phyloP scores from a whole-genome alignment of 2,329 filamentous ascomycete genomes.

The Colletotrichum sp. region DNA sequence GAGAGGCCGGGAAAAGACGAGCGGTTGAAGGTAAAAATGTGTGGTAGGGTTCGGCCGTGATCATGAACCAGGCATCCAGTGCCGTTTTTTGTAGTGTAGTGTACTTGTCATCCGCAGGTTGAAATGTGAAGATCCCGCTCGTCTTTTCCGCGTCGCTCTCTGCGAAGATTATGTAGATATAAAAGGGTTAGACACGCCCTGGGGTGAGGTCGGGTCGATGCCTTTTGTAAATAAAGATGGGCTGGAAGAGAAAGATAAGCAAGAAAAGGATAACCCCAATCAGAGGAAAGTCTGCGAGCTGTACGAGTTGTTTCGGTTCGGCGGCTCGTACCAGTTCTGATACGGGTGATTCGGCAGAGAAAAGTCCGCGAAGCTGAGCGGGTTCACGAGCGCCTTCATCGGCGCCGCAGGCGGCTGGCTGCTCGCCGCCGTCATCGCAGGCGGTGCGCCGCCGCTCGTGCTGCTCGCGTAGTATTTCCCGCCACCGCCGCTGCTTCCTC shows the following conservation, averaged over 20 bases:
- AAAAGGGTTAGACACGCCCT: not conserved
- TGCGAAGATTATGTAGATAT: not conserved
- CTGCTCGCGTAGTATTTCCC: not conserved
- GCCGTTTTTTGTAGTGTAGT: not conserved
- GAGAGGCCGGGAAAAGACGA: not conserved
- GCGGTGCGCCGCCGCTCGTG: not conserved
- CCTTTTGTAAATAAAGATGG: not conserved
- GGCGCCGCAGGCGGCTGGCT: constrained; percentile 25
- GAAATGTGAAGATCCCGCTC: not conserved
- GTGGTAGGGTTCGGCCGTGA: not conserved
- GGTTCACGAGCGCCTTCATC: constrained; percentile 62
- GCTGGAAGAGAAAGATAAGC: not conserved
- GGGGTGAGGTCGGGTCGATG: not conserved
- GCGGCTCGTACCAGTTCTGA: constrained; percentile 79
- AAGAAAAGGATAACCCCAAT: not conserved
- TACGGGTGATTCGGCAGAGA: constrained; percentile 81
- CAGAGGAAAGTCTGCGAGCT: constrained; percentile 14
- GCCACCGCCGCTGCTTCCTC: constrained; percentile 12
- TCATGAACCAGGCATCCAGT: constrained; percentile 13
- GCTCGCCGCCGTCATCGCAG: constrained; percentile 18
- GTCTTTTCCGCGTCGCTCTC: not conserved
- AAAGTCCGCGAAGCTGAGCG: constrained; percentile 78
- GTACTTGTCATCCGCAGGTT: not conserved
- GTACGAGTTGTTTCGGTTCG: constrained; percentile 49
- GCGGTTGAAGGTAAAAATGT: not conserved